phyloP scores from a whole-genome alignment of 2,329 filamentous ascomycete genomes.

The Coniochaeta prunicola region DNA sequence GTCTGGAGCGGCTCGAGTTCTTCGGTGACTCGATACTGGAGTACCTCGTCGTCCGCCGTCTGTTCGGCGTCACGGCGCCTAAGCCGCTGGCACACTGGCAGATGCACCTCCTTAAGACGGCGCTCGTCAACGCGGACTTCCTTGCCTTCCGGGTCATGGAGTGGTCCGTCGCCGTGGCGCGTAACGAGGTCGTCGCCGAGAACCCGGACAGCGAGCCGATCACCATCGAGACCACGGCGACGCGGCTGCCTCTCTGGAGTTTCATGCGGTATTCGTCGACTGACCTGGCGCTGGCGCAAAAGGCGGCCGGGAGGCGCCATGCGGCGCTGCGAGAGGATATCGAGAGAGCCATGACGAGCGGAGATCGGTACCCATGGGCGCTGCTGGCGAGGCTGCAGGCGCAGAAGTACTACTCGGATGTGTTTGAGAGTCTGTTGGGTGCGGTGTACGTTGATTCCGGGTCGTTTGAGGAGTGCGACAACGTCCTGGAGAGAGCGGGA shows the following conservation, averaged over 20 bases:
- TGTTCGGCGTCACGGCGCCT: slow-evolving; percentile 36
- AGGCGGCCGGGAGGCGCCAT: slow-evolving; percentile 36
- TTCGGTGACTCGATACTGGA: slow-evolving; percentile 83
- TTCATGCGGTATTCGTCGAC: slow-evolving; percentile 57
- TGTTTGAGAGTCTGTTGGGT: slow-evolving; percentile 74
- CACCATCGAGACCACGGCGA: neutral
- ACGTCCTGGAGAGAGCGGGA: slow-evolving; percentile 56
- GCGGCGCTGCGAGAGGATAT: slow-evolving; percentile 40
- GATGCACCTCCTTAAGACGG: slow-evolving; percentile 73
- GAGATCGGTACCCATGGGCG: slow-evolving; percentile 66
- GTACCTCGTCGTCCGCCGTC: slow-evolving; percentile 58
- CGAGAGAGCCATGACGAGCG: slow-evolving; percentile 37
- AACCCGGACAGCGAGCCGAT: slow-evolving; percentile 9
- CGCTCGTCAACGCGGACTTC: slow-evolving; percentile 73
- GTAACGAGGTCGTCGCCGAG: slow-evolving; percentile 15
- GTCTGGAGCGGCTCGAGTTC: slow-evolving; percentile 74
- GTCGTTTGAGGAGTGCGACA: slow-evolving; percentile 48
- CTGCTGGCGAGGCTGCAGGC: slow-evolving; percentile 57
- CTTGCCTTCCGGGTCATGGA: slow-evolving; percentile 71
- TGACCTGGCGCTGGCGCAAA: slow-evolving; percentile 40
- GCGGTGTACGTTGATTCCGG: slow-evolving; percentile 80
- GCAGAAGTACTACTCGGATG: slow-evolving; percentile 75
- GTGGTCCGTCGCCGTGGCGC: slow-evolving; percentile 24
- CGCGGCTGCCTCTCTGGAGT: slow-evolving; percentile 49
- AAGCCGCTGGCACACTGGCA: slow-evolving; percentile 36